Conservation (phyloP, 352 stramenopile genomes). For the Peronospora destructor region DNA sequence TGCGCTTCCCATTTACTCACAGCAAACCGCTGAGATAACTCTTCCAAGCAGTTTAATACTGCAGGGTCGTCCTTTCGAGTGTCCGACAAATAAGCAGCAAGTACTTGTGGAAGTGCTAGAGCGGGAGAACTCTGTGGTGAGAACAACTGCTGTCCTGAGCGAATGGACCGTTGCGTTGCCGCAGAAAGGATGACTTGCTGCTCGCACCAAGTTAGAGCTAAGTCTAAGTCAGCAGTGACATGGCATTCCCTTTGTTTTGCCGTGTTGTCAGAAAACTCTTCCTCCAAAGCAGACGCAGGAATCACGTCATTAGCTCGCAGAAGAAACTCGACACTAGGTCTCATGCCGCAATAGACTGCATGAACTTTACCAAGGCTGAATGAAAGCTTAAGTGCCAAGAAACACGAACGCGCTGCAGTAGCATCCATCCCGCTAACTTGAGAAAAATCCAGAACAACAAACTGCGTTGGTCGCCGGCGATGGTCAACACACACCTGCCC, state of each 20-base stretch:
- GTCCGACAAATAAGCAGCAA: conserved; percentile 36
- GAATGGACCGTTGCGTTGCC: conserved; percentile 31
- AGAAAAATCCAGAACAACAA: conserved; percentile 74
- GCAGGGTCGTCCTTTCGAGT: conserved; percentile 11
- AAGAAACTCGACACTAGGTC: conserved; percentile 44
- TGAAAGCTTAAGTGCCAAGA: conserved; percentile 57
- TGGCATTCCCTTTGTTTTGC: conserved; percentile 20
- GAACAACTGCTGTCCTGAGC: conserved; percentile 26
- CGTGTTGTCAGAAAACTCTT: conserved; percentile 5
- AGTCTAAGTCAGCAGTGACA: conserved; percentile 41
- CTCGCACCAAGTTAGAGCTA: conserved; percentile 60
- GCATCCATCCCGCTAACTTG: conserved; percentile 74
- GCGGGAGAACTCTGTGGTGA: conserved; percentile 24
- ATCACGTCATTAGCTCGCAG: conserved; percentile 55
- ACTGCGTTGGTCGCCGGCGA: conserved; percentile 36
- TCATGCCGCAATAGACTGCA: conserved; percentile 65
- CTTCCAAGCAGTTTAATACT: conserved; percentile 16
- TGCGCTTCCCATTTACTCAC: conserved; percentile 29
- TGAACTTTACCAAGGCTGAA: conserved; percentile 43
- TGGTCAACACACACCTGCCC: conserved; percentile 29
- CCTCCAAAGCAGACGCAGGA: neutral
- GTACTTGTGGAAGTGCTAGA: conserved; percentile 36
- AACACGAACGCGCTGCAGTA: conserved; percentile 64
- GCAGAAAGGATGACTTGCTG: conserved; percentile 48
- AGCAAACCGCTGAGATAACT: conserved; percentile 35